Conservation (phyloP, 2,329 filamentous ascomycete species). For the Exophiala dermatitidis region DNA sequence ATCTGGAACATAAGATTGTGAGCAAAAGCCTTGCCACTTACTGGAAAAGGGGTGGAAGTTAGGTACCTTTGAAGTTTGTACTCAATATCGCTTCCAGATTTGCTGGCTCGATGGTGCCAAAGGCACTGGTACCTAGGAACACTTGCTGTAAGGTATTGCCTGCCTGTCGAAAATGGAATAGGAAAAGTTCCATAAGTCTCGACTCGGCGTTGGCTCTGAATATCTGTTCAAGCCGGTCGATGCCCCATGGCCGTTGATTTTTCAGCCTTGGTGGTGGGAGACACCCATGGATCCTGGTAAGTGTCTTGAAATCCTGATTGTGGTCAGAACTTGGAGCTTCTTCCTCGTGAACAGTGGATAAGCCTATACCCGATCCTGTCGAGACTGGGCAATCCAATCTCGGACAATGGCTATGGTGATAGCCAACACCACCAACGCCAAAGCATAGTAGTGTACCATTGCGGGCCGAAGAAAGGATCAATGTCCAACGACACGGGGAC, state of each 20-base stretch:
- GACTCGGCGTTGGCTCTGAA: conserved; percentile 30
- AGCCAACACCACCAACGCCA: not conserved
- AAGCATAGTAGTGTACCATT: not conserved
- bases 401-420: not conserved
- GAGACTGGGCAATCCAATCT: not conserved
- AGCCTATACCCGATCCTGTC: not conserved
- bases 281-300: conserved; percentile 19
- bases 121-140: conserved; percentile 29
- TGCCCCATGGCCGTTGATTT: conserved; percentile 27
- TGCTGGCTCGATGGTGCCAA: conserved; percentile 24
- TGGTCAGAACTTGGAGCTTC: not conserved
- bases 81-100: conserved; percentile 25
- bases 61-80: conserved; percentile 5
- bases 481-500: too few species aligned
- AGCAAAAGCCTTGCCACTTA: not conserved
- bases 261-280: conserved; percentile 16
- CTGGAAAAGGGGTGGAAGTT: too few species aligned
- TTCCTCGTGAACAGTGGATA: not conserved
- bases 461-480: not conserved
- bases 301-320: not conserved
- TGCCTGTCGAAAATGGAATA: conserved; percentile 29
- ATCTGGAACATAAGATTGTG: not conserved
- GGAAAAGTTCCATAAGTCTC: conserved; percentile 33
- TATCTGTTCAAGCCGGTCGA: conserved; percentile 32
- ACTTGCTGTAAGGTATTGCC: conserved; percentile 29